Evolutionary conservation across 2,329 filamentous ascomycete genomes (phyloP).

Genomic region (Claviceps capensis): DNA sequence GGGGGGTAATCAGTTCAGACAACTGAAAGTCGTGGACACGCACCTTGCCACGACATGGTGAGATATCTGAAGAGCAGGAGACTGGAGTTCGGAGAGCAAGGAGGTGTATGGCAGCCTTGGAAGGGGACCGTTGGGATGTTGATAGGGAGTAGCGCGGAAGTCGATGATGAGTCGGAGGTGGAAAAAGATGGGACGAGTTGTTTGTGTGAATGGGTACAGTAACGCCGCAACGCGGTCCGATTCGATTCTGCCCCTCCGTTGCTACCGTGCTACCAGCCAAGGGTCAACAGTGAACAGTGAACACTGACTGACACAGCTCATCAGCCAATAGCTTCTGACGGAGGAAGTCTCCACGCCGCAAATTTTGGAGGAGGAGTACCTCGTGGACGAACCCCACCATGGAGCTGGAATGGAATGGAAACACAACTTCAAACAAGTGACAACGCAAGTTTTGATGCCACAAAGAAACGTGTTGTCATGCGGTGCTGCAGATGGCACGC

Average conservation of each 20-base stretch:
- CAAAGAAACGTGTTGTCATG: too few relatives aligned
- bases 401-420: too few relatives aligned
- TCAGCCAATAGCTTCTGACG: slow-evolving; percentile 2
- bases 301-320: background rate
- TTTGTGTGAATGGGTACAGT: slow-evolving; percentile 5
- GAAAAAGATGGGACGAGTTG: background rate
- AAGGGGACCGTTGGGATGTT: slow-evolving; percentile 1
- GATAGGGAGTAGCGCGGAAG: background rate
- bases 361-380: slow-evolving; percentile 9
- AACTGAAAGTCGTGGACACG: slow-evolving; percentile 9
- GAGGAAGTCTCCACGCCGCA: slow-evolving; percentile 6
- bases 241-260: slow-evolving; percentile 2
- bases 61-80: slow-evolving; percentile 4
- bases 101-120: slow-evolving; percentile 1
- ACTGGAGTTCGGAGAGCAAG: background rate
- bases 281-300: too few relatives aligned
- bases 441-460: too few relatives aligned
- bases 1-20: background rate
- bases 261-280: background rate
- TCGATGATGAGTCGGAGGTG: slow-evolving; percentile 1
- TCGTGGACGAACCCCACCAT: slow-evolving; percentile 4
- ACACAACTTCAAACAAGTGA: too few relatives aligned
- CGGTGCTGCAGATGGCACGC: too few relatives aligned
- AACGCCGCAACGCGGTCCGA: background rate
- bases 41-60: slow-evolving; percentile 67